Evolutionary conservation across 768 basidiomycete species (phyloP), one percentile per base, ranked within the genome.

Genomic region (Mycena pura): DNA sequence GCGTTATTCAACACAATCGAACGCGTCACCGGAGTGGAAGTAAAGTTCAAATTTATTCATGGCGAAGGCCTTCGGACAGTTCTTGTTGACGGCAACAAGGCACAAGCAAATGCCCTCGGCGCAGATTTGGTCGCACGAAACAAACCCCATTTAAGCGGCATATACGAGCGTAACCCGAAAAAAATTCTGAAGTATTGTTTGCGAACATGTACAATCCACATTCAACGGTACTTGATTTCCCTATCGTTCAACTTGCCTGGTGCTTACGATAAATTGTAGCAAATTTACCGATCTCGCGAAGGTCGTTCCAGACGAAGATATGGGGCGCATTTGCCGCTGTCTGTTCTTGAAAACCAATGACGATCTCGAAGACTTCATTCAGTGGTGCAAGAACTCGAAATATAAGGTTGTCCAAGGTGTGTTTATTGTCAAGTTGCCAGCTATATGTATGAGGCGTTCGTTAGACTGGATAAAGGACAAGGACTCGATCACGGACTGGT

Each of bases 51-150:
- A 28, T 66, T 63, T 22, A 56, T 70, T 19, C 58, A 70, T 48
- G 62, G 68, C 10, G 40, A 53, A 41, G 68, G 69, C 2, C 47
- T 67, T n/a, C 32, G 21, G 2, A 29, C 68, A 5, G 47, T 69
- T 43, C 43, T 67, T 2, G 52, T 69, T 10, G 68, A 70, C 47
- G 68, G 69, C 9, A 64, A 62, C 50, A 68, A 67, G 39, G 60
- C 46, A 3, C 68, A 68, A 44, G 63, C 52, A 14, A 52, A 67
- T n/a, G 61, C 58, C 7, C 50, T 57, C 10, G 62, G 67, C 0
- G 47, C 51, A 22, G 57, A 65, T 31, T 49, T 69, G 29, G 32
- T 68, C 14, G 14, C 11, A 15, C 40, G 62, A 13, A 65, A 69
- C 31, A 32, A 45, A 10, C 58, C 54, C 4, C 22, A 52, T 17